These are phyloP conservation scores for Penicillium vulpinum DNA, from an alignment of 2,329 filamentous ascomycete genomes.

Conservation along the genomic window DNA sequence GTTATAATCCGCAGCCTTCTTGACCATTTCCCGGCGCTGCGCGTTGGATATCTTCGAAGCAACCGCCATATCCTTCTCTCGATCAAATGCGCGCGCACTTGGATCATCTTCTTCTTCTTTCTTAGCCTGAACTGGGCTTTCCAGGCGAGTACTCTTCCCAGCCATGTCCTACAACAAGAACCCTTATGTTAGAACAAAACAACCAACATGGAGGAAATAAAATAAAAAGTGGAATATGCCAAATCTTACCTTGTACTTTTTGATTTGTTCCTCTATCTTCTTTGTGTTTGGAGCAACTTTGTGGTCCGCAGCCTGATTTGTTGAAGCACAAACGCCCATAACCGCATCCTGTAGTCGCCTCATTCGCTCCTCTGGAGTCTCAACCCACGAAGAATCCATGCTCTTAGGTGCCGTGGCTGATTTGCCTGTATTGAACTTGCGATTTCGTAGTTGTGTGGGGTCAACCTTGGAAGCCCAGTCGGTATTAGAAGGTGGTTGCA, in stretches of 20 bases:
- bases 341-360: slow-evolving; percentile 78
- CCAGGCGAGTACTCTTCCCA: slow-evolving; percentile 48
- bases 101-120: slow-evolving; percentile 87
- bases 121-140: slow-evolving; percentile 55
- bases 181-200: not conserved
- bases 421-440: slow-evolving; percentile 77
- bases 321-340: slow-evolving; percentile 62
- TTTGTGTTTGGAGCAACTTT: not conserved
- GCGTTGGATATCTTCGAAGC: slow-evolving; percentile 69
- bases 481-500: slow-evolving; percentile 62
- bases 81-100: slow-evolving; percentile 82
- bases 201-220: not conserved
- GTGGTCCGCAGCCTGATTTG: slow-evolving; percentile 12
- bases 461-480: slow-evolving; percentile 65
- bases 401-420: slow-evolving; percentile 47
- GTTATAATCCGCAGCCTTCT: slow-evolving; percentile 76
- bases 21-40: slow-evolving; percentile 76
- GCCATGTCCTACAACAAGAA: slow-evolving; percentile 40
- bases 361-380: slow-evolving; percentile 85
- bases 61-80: slow-evolving; percentile 88
- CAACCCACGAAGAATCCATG: slow-evolving; percentile 73
- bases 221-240: not conserved
- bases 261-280: slow-evolving; percentile 47
- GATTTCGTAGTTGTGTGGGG: slow-evolving; percentile 77
- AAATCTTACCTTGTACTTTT: slow-evolving; percentile 58